phyloP scores from a whole-genome alignment of 2,329 filamentous ascomycete genomes.

The Pseudopithomyces chartarum region DNA sequence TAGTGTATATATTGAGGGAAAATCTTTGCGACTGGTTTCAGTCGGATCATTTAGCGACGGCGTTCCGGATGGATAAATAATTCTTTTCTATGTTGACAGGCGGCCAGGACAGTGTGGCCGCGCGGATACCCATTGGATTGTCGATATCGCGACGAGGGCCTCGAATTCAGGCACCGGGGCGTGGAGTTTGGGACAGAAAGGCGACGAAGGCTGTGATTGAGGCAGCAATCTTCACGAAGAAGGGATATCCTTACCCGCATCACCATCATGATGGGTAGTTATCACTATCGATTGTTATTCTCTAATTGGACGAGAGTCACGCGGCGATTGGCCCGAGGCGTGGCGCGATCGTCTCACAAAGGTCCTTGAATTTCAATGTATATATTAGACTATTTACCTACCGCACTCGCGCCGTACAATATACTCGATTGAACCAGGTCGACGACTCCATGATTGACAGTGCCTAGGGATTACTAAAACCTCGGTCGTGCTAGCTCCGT shows the following conservation, averaged over 20 bases:
- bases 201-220: constrained; percentile 3
- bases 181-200: constrained; percentile 7
- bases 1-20: constrained; percentile 25
- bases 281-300: constrained; percentile 6
- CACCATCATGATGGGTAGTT: not conserved
- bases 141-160: constrained; percentile 14
- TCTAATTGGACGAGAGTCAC: constrained; percentile 17
- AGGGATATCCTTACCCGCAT: constrained; percentile 4
- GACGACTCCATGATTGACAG: not conserved
- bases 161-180: constrained; percentile 4
- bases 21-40: constrained; percentile 23
- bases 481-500: not conserved
- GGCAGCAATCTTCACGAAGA: not conserved
- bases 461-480: not conserved
- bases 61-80: constrained; percentile 31
- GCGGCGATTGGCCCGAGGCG: not conserved
- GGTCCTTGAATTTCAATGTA: constrained; percentile 21
- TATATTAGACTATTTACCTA: constrained; percentile 30
- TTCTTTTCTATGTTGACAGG: constrained; percentile 17
- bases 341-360: constrained; percentile 12
- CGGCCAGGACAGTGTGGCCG: constrained; percentile 10
- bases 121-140: constrained; percentile 26
- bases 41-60: constrained; percentile 44
- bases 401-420: constrained; percentile 4
- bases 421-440: not conserved